These are phyloP conservation scores for Fraxinus angustifolia DNA, from an alignment of 305 asterid species.

Conservation along the genomic window DNA sequence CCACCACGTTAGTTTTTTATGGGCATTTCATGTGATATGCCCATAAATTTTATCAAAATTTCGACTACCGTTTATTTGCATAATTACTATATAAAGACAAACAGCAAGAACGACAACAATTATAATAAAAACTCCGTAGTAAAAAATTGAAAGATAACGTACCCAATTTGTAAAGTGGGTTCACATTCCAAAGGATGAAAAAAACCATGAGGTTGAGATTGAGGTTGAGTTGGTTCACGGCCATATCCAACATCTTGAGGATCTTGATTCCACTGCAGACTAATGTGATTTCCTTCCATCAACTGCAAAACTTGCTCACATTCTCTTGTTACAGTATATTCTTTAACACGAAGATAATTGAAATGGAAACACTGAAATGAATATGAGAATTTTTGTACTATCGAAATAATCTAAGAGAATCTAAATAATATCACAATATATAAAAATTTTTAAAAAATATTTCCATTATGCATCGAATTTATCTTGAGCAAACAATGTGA, in stretches of 20 bases:
- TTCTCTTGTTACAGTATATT: background rate
- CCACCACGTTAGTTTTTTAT: background rate
- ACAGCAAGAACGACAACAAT: background rate
- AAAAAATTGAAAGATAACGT: background rate
- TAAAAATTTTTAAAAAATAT: background rate
- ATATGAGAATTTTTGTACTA: background rate
- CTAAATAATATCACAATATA: background rate
- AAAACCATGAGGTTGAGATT: slow-evolving; percentile 50
- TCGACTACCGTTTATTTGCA: background rate
- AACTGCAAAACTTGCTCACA: slow-evolving; percentile 34
- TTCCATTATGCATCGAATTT: background rate
- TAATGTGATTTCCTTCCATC: slow-evolving; percentile 76
- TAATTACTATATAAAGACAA: background rate
- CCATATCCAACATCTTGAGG: slow-evolving; percentile 70
- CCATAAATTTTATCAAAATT: background rate
- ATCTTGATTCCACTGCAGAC: slow-evolving; percentile 77
- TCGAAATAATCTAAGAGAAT: background rate
- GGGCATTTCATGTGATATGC: background rate
- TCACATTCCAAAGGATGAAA: slow-evolving; percentile 83
- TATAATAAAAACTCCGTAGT: background rate
- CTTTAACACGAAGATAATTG: background rate
- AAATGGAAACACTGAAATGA: background rate
- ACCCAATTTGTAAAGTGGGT: slow-evolving; percentile 96
- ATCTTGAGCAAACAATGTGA: background rate
- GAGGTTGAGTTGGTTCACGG: slow-evolving; percentile 38